A percentile compares a stretch with the other conserved stretches of the same genome.
phyloP scores from a whole-genome alignment of 345 rosid genomes.

The Heritiera littoralis region DNA sequence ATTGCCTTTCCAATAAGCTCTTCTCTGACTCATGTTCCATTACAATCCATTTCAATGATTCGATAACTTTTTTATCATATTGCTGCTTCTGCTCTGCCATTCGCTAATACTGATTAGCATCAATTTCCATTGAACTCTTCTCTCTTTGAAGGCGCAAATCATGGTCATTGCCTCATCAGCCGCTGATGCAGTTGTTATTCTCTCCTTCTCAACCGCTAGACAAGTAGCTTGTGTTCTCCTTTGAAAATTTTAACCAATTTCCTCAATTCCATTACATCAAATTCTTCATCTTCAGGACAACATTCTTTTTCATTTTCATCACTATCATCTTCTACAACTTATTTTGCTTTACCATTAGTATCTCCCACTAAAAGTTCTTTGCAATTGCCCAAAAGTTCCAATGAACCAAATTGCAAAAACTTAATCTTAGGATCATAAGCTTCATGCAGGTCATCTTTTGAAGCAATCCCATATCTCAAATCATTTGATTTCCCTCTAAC shows the following conservation, averaged over 20 bases:
- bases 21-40: conserved; percentile 47
- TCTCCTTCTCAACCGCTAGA: conserved; percentile 72
- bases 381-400: conserved; percentile 26
- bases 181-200: conserved; percentile 69
- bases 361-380: conserved; percentile 22
- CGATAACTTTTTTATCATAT: conserved; percentile 58
- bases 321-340: conserved; percentile 17
- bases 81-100: conserved; percentile 58
- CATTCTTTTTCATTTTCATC: conserved; percentile 32
- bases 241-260: conserved; percentile 57
- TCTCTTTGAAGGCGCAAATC: conserved; percentile 76
- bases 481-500: conserved; percentile 32
- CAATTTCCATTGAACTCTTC: conserved; percentile 60
- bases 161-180: conserved; percentile 82
- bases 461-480: conserved; percentile 21
- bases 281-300: conserved; percentile 54
- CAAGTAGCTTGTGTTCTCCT: conserved; percentile 44
- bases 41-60: conserved; percentile 55
- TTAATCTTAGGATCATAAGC: conserved; percentile 27
- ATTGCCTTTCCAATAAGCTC: conserved; percentile 35
- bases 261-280: conserved; percentile 53
- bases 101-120: conserved; percentile 57
- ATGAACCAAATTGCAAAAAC: conserved; percentile 26
- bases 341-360: conserved; percentile 5
- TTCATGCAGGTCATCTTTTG: conserved; percentile 14